Conservation (phyloP, 1,284 basidiomycete genomes). For the Bjerkandera adusta region DNA sequence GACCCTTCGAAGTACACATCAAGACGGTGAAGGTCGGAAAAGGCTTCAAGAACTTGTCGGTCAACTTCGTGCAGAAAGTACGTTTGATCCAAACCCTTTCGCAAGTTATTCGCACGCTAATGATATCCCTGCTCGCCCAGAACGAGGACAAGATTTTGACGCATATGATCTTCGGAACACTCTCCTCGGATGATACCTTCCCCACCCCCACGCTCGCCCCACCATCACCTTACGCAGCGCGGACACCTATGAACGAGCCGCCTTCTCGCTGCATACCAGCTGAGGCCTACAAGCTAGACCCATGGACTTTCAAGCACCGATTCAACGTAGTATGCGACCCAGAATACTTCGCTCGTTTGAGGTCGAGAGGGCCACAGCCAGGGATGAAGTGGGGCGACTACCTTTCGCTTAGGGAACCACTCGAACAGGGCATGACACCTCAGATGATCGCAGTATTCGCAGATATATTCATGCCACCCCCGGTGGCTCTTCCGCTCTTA, state of each 20-base stretch:
- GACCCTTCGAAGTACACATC: slow-evolving; percentile 45
- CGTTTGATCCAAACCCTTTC: no score
- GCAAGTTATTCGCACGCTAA: no score
- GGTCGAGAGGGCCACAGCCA: slow-evolving; percentile 33
- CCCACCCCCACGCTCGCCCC: slow-evolving; percentile 37
- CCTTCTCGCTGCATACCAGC: slow-evolving; percentile 34
- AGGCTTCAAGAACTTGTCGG: slow-evolving; percentile 51
- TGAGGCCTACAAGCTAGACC: slow-evolving; percentile 17
- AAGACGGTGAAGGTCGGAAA: slow-evolving; percentile 44
- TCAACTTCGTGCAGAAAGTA: slow-evolving; percentile 56
- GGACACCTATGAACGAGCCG: slow-evolving; percentile 50
- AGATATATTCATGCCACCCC: slow-evolving; percentile 47
- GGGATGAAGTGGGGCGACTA: slow-evolving; percentile 58
- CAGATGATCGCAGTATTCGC: slow-evolving; percentile 52
- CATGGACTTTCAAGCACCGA: slow-evolving; percentile 37
- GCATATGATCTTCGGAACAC: slow-evolving; percentile 55
- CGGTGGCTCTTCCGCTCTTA: slow-evolving; percentile 41
- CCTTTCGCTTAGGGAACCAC: slow-evolving; percentile 43
- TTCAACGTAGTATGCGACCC: slow-evolving; percentile 40
- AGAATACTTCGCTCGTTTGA: slow-evolving; percentile 30
- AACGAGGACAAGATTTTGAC: slow-evolving; percentile 43
- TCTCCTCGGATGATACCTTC: slow-evolving; percentile 32
- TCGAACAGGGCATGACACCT: slow-evolving; percentile 43
- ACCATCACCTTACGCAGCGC: slow-evolving; percentile 52
- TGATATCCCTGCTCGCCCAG: no score